These are phyloP conservation scores for Camellia sinensis DNA, from an alignment of 148 eudicot genomes.

Conservation along the genomic window DNA sequence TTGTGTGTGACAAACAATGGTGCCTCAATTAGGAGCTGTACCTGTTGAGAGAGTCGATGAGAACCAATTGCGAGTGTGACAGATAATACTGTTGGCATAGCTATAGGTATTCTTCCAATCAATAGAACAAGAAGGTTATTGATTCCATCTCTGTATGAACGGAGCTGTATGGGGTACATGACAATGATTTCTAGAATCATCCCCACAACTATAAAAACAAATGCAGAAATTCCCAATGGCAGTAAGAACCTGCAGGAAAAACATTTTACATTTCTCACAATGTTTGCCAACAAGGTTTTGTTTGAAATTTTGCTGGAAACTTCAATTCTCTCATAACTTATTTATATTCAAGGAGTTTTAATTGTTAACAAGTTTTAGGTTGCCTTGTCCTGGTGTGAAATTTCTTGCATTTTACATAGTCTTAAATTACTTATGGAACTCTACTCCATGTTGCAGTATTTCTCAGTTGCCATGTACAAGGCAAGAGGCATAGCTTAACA, in stretches of 20 bases:
- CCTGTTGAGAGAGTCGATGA: slow-evolving; percentile 46
- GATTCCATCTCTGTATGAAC: slow-evolving; percentile 38
- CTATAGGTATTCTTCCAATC: slow-evolving; percentile 49
- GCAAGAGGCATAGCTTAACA: background rate
- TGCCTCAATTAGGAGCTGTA: slow-evolving; percentile 2
- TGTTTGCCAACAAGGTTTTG: background rate
- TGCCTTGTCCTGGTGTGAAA: too few relatives aligned
- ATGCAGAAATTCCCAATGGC: slow-evolving; percentile 51
- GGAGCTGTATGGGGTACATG: slow-evolving; percentile 42
- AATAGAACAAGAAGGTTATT: slow-evolving; percentile 45
- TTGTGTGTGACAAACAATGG: too few relatives aligned
- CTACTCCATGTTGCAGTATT: too few relatives aligned
- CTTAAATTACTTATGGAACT: too few relatives aligned
- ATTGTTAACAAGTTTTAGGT: too few relatives aligned
- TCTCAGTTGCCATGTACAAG: background rate
- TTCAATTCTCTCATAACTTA: too few relatives aligned
- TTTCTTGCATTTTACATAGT: too few relatives aligned
- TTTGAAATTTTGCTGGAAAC: too few relatives aligned
- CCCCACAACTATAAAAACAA: slow-evolving; percentile 38
- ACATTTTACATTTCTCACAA: background rate
- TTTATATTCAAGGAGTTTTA: too few relatives aligned
- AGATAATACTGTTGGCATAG: slow-evolving; percentile 46
- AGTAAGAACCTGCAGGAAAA: slow-evolving; percentile 33
- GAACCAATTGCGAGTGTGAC: slow-evolving; percentile 55
- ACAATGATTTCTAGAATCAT: slow-evolving; percentile 37